These are phyloP conservation scores for Kurtzmaniella fragi DNA, from an alignment of 805 yeast species.

Conservation along the genomic window DNA sequence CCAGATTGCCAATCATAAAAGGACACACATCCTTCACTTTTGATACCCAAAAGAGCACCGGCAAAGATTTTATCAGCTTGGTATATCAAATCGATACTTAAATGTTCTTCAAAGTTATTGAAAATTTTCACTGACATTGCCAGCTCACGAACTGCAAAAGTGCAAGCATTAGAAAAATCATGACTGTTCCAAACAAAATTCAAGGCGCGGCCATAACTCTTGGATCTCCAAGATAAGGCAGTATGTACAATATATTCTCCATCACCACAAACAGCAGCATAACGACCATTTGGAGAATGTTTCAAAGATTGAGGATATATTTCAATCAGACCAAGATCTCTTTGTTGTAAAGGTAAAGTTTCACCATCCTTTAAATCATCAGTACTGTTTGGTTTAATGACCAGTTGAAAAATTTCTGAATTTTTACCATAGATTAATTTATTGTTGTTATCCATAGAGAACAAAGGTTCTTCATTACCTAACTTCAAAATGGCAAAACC, in stretches of 20 bases:
- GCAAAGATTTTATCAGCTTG: conserved; percentile 78
- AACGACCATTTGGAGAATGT: conserved; percentile 97
- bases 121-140: conserved; percentile 60
- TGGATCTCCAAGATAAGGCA: conserved; percentile 97
- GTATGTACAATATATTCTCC: conserved; percentile 96
- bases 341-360: conserved; percentile 65
- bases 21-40: conserved; percentile 77
- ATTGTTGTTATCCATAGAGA: conserved; percentile 91
- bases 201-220: conserved; percentile 81
- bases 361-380: conserved; percentile 79
- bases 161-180: conserved; percentile 51
- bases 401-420: conserved; percentile 80
- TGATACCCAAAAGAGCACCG: conserved; percentile 84
- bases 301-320: conserved; percentile 80
- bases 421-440: conserved; percentile 88
- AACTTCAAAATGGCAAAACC: conserved; percentile 85
- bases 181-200: conserved; percentile 96
- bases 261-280: conserved; percentile 95
- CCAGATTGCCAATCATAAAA: conserved; percentile 96
- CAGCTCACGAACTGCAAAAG: conserved; percentile 78
- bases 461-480: conserved; percentile 91
- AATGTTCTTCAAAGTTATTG: conserved; percentile 80
- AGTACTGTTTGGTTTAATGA: conserved; percentile 60
- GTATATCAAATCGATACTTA: conserved; percentile 60
- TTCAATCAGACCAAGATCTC: conserved; percentile 93